Evolutionary conservation across 2,329 filamentous ascomycete species (phyloP), one percentile per base, ranked within the genome.

Genomic region (Diaporthe batatas): DNA sequence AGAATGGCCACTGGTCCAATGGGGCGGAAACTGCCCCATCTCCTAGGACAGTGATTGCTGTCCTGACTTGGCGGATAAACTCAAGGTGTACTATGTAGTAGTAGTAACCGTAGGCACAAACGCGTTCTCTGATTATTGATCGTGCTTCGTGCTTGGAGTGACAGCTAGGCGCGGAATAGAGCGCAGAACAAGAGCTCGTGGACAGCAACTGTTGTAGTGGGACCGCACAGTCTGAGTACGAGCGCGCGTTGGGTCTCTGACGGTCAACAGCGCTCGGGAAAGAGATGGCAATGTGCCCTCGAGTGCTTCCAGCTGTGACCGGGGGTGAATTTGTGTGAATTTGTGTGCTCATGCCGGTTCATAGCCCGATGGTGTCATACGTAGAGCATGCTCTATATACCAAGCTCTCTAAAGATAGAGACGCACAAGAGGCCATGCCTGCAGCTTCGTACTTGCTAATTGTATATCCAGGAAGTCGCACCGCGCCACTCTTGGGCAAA

Each of bases 371-470:
- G 36, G 10, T 25, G 2, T 39, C 14, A 49, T 32, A 21, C 2
- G 39, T n/a, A 32, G 21, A 23, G 11, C 18, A 34, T 11, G 49
- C 44, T 25, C 29, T 3, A 4, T 65, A 12, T 25, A 34, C 44
- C 29, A 51, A 18, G 16, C 16, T 44, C 29, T 11, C 6, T 12
- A 29, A 44, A 65, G 59, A 23, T 21, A 36, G 21, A 51, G 29
- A 32, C 42, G 2, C n/a, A 16, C 32, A n/a, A 29, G 62, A 53
- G 29, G 34, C 39, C n/a, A 8, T 29, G 10, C 51, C 39, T 67
- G 6, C 62, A 51, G 62, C 51, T 36, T 47, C 16, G 32, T 53
- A 21, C 62, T 67, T 67, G 62, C 62, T 67, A 67, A 39, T 51
- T 67, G 62, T 53, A 65, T 65, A 36, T 53, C 32, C 62, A 67